Evolutionary conservation across 2,329 filamentous ascomycete species (phyloP).

Genomic region (Epichloe bromicola): DNA sequence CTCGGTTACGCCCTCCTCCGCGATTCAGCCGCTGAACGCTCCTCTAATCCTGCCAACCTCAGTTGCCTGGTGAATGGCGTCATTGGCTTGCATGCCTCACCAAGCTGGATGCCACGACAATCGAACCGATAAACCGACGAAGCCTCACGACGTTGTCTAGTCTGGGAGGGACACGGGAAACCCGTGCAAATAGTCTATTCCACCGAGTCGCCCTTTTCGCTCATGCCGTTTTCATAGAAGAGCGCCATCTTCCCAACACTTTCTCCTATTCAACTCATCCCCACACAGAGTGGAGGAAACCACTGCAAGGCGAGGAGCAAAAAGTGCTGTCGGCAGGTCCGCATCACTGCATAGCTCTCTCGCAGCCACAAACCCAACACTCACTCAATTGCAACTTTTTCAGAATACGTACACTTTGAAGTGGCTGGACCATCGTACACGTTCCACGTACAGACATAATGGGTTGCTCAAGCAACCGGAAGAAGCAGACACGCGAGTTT

Average conservation of each 20-base stretch:
- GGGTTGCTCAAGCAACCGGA: conserved; percentile 50
- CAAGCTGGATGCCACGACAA: not conserved
- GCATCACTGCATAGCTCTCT: conserved; percentile 8
- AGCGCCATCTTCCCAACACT: not conserved
- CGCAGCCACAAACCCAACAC: not conserved
- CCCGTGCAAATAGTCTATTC: not conserved
- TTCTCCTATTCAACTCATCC: not conserved
- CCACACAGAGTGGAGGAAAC: not conserved
- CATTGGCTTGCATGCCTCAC: not conserved
- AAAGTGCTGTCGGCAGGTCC: conserved; percentile 30
- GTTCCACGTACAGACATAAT: conserved; percentile 30
- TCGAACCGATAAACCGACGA: not conserved
- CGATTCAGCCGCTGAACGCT: not conserved
- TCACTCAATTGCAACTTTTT: not conserved
- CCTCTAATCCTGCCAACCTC: not conserved
- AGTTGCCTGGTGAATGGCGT: not conserved
- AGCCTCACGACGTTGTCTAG: not conserved
- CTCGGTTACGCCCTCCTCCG: not conserved
- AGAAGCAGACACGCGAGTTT: conserved; percentile 50
- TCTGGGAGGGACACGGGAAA: not conserved
- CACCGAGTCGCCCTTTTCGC: not conserved
- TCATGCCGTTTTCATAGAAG: not conserved
- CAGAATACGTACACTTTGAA: not conserved
- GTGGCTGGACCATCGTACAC: not conserved
- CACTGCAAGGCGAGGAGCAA: conserved; percentile 30